Percentiles rank a stretch among this genome's conserved stretches.
Conservation (phyloP, 306 rosid species). For the Trifolium repens region DNA sequence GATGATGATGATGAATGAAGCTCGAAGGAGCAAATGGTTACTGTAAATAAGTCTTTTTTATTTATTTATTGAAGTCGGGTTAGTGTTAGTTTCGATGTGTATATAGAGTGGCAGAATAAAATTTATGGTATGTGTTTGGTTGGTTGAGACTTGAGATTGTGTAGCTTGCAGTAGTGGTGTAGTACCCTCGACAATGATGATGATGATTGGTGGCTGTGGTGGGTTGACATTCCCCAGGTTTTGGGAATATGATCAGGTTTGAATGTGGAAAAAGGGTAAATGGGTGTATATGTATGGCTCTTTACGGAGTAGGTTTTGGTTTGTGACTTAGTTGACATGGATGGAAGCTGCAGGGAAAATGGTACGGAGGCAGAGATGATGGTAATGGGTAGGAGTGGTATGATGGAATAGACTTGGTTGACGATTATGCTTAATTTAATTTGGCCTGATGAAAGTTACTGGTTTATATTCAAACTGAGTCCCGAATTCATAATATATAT, state of each 20-base stretch:
- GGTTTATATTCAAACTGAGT: conserved; percentile 30
- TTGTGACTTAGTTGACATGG: conserved; percentile 27
- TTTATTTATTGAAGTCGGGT: conserved; percentile 28
- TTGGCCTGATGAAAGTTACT: conserved; percentile 41
- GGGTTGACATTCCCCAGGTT: conserved; percentile 42
- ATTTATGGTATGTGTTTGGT: conserved; percentile 47
- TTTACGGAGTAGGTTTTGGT: conserved; percentile 36
- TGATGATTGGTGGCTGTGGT: conserved; percentile 44
- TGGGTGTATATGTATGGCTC: conserved; percentile 37
- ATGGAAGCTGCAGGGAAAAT: conserved; percentile 37
- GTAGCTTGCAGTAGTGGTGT: conserved; percentile 43
- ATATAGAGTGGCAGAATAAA: conserved; percentile 59
- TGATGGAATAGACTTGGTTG: conserved; percentile 42
- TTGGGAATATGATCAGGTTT: conserved; percentile 28
- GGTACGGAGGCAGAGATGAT: conserved; percentile 45
- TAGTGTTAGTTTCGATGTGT: conserved; percentile 49
- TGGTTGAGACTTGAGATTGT: conserved; percentile 44
- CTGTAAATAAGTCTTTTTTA: conserved; percentile 52
- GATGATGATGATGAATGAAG: conserved; percentile 53
- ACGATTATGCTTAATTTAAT: conserved; percentile 6
- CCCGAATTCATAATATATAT: conserved; percentile 27
- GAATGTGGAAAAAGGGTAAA: conserved; percentile 30
- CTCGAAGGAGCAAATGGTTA: conserved; percentile 44
- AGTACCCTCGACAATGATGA: conserved; percentile 21
- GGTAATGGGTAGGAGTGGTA: conserved; percentile 39